Evolutionary conservation across 2,329 filamentous ascomycete species (phyloP), one percentile per base, ranked within the genome.

Genomic region (Cytospora mali): DNA sequence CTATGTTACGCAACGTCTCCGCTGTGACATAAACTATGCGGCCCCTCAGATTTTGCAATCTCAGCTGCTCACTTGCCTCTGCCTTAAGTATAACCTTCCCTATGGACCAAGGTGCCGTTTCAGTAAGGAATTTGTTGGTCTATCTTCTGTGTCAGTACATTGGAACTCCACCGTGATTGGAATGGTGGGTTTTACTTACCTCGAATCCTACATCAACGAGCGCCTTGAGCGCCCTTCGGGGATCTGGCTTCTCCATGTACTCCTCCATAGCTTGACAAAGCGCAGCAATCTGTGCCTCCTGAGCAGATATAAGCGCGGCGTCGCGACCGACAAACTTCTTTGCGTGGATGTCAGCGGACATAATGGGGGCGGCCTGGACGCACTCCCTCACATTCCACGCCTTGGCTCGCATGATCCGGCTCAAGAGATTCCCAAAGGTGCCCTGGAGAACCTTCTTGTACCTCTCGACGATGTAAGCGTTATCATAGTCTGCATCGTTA

Each of bases 401-500:
- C 73, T 88, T 88, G 33, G 85, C 81, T 55, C 86, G 83, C 50
- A 87, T 86, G 13, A 96, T 80, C 33, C 95, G 86, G 64, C 85
- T 86, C 4, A 89, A 78, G 16, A 97, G 78, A 70, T 97, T 98
- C 2, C 95, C 95, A 6, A 98, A 77, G 0, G 89, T 89, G 46
- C 84, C 82, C 72, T 91, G 88, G 29, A 99, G 80, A 31, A 88
- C 83, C 71, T 93, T 95, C 72, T 89, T 90, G 76, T 98, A 97
- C 63, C 87, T 82, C 16, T 85, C 81, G 51, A 90, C 86, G 66
- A 99, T 89, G 64, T 85, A 81, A 16, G 82, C 77, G 73, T 98
- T 99, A 66, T 89, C 88, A 72, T 98, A 99, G 73, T 93, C 88
- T 31, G 92, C 84, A 72, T 99, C 95, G 62, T 91, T 81, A 16